Evolutionary conservation across 2,329 filamentous ascomycete species (phyloP).

Genomic region (Gaeumannomyces tritici): DNA sequence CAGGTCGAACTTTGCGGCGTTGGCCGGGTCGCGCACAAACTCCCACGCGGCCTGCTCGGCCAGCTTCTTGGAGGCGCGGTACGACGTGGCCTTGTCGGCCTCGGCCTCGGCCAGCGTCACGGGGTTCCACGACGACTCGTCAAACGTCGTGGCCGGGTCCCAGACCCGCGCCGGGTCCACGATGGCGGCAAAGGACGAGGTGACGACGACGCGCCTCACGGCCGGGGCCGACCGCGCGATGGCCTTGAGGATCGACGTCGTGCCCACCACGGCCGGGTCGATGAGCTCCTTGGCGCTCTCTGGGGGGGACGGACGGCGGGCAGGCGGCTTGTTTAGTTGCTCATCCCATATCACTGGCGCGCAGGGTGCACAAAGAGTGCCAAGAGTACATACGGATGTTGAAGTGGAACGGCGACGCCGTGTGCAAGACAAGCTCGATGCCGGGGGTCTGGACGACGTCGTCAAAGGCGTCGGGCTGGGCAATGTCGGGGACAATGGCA

Average conservation of each 20-base stretch:
- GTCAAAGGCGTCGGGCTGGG: constrained; percentile 63
- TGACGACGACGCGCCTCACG: constrained; percentile 64
- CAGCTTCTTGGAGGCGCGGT: constrained; percentile 43
- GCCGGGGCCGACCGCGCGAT: constrained; percentile 46
- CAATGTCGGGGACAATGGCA: constrained; percentile 68
- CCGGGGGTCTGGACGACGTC: constrained; percentile 41
- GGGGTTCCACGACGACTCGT: constrained; percentile 39
- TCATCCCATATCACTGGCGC: neutral
- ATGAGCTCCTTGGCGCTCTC: constrained; percentile 44
- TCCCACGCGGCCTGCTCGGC: constrained; percentile 56
- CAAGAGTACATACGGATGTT: constrained; percentile 28
- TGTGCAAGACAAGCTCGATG: constrained; percentile 49
- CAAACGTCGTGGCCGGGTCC: constrained; percentile 28
- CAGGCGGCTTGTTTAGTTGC: neutral
- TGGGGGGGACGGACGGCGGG: too few relatives aligned
- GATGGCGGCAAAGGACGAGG: constrained; percentile 46
- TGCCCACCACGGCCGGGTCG: constrained; percentile 48
- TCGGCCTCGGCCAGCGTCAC: constrained; percentile 29
- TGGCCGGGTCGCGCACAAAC: constrained; percentile 26
- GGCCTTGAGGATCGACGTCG: constrained; percentile 62
- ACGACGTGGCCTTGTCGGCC: constrained; percentile 22
- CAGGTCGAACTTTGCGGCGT: constrained; percentile 37
- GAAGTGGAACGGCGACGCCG: constrained; percentile 51
- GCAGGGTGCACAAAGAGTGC: neutral
- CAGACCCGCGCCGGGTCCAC: constrained; percentile 25